Conservation (phyloP, 345 rosid genomes). For the Alliaria petiolata region DNA sequence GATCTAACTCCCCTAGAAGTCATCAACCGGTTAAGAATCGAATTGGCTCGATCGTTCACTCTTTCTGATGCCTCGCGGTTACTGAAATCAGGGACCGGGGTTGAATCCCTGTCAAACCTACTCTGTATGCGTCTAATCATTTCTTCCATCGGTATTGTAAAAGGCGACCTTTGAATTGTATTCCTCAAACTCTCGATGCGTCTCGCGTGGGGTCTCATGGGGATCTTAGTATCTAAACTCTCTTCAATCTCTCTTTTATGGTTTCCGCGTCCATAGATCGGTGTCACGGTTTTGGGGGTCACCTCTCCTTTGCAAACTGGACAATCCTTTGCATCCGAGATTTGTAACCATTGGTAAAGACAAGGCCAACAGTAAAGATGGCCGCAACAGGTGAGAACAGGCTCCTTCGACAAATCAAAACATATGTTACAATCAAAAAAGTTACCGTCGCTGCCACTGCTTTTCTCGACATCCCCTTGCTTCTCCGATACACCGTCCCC, state of each 20-base stretch:
- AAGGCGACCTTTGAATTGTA: slow-evolving; percentile 56
- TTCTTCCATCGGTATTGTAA: slow-evolving; percentile 71
- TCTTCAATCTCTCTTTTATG: slow-evolving; percentile 51
- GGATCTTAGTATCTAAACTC: slow-evolving; percentile 60
- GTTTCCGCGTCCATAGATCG: slow-evolving; percentile 81
- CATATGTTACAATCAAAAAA: slow-evolving; percentile 85
- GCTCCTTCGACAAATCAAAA: slow-evolving; percentile 75
- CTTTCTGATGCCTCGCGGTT: slow-evolving; percentile 44
- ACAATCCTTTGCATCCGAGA: slow-evolving; percentile 85
- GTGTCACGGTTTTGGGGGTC: slow-evolving; percentile 65
- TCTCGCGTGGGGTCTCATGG: slow-evolving; percentile 68
- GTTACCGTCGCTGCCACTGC: slow-evolving; percentile 55
- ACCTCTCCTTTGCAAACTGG: slow-evolving; percentile 99
- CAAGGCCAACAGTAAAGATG: slow-evolving; percentile 98
- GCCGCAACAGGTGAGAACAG: slow-evolving; percentile 92
- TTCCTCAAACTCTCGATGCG: slow-evolving; percentile 93
- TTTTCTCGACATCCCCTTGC: slow-evolving; percentile 55
- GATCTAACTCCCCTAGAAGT: slow-evolving; percentile 69
- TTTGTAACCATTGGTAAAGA: slow-evolving; percentile 70
- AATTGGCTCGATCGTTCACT: slow-evolving; percentile 42
- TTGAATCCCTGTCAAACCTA: slow-evolving; percentile 62
- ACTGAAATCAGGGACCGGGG: slow-evolving; percentile 41
- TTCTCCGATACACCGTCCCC: slow-evolving; percentile 52
- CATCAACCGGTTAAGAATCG: slow-evolving; percentile 59
- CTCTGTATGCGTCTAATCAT: slow-evolving; percentile 77